Percentiles rank a stretch among this genome's conserved stretches.
Conservation (phyloP, 257 asterid genomes). For the Solanum pimpinellifolium region DNA sequence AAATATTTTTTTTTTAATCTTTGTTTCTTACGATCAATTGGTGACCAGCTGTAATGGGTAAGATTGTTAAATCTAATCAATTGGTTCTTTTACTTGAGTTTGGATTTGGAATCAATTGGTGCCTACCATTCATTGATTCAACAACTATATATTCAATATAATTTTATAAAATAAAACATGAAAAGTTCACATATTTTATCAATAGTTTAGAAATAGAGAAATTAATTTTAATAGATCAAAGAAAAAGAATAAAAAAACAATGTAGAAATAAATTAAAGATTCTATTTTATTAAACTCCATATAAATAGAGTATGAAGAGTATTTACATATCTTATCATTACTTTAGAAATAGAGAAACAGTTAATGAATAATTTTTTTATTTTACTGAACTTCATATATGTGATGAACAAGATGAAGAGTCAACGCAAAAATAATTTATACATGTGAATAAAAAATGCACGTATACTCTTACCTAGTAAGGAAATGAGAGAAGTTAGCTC, state of each 20-base stretch:
- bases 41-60: not conserved
- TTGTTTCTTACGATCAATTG: not conserved
- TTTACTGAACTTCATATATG: not conserved
- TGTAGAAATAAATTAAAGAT: not conserved
- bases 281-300: too few species aligned
- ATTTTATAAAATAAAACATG: too few species aligned
- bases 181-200: not conserved
- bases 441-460: not conserved
- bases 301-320: not conserved
- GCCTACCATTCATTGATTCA: not conserved
- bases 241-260: not conserved
- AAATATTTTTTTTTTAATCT: not conserved
- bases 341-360: too few species aligned
- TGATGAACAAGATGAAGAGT: not conserved
- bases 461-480: too few species aligned
- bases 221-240: not conserved
- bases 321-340: too few species aligned
- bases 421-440: accelerated
- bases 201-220: not conserved
- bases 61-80: not conserved
- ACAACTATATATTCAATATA: too few species aligned
- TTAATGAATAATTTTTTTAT: not conserved
- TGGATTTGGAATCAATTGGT: not conserved
- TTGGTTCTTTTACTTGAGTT: not conserved
- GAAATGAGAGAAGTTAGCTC: too few species aligned